Evolutionary conservation across 1,284 basidiomycete species (phyloP), one percentile per base, ranked within the genome.

Genomic region (Amylostereum chailletii): DNA sequence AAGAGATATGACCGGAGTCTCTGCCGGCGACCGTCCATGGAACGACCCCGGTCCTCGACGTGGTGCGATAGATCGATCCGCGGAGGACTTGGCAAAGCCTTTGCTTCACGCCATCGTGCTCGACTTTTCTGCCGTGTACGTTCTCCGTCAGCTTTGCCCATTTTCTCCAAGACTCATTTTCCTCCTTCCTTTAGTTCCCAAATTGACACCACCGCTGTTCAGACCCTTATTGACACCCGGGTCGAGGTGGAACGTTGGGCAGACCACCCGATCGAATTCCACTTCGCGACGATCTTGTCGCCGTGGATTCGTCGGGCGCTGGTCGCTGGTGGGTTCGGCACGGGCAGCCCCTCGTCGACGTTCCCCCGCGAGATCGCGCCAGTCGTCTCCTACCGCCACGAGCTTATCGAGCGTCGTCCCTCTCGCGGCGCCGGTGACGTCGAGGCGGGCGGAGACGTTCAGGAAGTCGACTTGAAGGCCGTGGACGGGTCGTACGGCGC

Each of bases 291-390:
- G 30, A 78, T 98, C 48, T 77, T 94, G 48, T 94, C 91, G 0
- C 93, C 94, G 0, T 98, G 95, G 95, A 92, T 94, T 51, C 83
- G 89, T 51, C 85, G 93, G 45, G 91, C 90, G 2, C 77, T 96
- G 43, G 74, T 91, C 55, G 91, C 90, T 9, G 92, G 86, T 49
- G 90, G 90, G 1, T 95, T 96, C 61, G 93, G 93, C 4, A 73
- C 71, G 29, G 80, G 85, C 4, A 57, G 63, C 3, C 63, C 72
- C 1, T 59, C 72, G 8, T 67, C 70, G 4, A 65, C 65, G 34
- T 54, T 66, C 3, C 75, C 75, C 3, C 69, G 69, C 26, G 91
- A 94, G 59, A 71, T 93, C 51, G 90, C 86, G 1, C 71, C 83
- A 33, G 80, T 93, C 47, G 81, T 87, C 8, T 76, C 84, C 0